Base-by-base conservation (phyloP, 345 rosid species). In the Citrus mangshanensis region DNA sequence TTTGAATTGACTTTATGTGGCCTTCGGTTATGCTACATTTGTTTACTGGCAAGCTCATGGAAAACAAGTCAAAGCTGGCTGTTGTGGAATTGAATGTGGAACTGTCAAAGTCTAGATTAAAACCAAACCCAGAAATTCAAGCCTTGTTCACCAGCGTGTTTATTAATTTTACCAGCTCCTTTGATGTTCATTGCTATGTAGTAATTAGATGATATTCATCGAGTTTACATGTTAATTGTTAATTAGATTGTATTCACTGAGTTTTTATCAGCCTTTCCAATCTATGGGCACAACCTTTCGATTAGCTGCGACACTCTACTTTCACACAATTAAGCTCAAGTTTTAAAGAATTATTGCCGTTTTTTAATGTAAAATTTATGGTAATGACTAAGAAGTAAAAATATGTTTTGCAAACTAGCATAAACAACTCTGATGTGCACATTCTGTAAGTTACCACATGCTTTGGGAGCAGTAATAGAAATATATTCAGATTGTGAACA, bases 1-100 rank as follows among this genome's bases (percentile, higher is more conserved):
- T 69, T 73, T 73, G 59, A 64, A 68, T 73, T 77, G 64, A 68
- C 51, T 77, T 64, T 70, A 34, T 22, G 67, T 19, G 32, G 63
- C 51, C 30, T 46, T 59, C n/a, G n/a, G 5, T 24, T 3, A 10
- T 28, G 70, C 55, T 30, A 27, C 22, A 28, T 63, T 63, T 49
- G 13, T 63, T 19, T 7, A 28, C 30, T 34, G 25, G 76, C 46
- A 62, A 42, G 9, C 67, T 38, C 25, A 18, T 28, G n/a, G 65
- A n/a, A 58, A 37, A 8, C 49, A 69, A 69, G 32, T 69, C 21
- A 25, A 59, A 59, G 66, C 51, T 13, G 46, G 64, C 6, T 38
- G 18, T 58, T 58, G 5, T 34, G 64, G 49, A n/a, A 28, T 58
- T 73, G 66, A 49, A 7, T 24, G 3, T 8, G 13, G 13, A 37